Conservation (phyloP, 2,329 filamentous ascomycete species). For the Aspergillus flavus region DNA sequence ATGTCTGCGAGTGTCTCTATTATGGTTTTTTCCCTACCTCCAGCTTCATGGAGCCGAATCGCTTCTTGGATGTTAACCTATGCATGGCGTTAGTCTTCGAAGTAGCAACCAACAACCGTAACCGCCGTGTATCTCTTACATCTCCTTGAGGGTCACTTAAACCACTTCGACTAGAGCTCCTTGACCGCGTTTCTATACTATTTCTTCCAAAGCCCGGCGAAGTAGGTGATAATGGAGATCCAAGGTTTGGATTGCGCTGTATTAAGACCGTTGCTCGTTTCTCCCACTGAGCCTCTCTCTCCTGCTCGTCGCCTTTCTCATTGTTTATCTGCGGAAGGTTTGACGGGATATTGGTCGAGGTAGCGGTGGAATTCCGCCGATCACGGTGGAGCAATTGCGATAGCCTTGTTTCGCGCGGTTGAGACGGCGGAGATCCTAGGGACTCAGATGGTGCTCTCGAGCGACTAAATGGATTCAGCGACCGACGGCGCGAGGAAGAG, state of each 20-base stretch:
- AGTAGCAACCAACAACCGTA: background rate
- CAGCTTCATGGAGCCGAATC: constrained; percentile 88
- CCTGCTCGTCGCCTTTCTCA: constrained; percentile 52
- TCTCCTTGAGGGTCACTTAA: constrained; percentile 37
- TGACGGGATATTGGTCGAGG: constrained; percentile 70
- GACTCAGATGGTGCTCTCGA: constrained; percentile 30
- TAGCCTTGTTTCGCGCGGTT: constrained; percentile 33
- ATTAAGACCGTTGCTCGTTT: constrained; percentile 88
- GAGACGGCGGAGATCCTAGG: constrained; percentile 25
- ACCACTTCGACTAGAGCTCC: constrained; percentile 37
- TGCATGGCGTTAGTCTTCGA: constrained; percentile 7
- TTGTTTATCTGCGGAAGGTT: constrained; percentile 74
- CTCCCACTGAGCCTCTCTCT: constrained; percentile 81
- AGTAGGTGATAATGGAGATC: constrained; percentile 37
- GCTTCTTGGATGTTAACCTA: constrained; percentile 80
- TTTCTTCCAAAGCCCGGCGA: constrained; percentile 14
- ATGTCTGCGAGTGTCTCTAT: background rate
- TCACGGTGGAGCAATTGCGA: constrained; percentile 39
- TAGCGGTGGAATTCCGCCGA: constrained; percentile 24
- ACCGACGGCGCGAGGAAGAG: constrained; percentile 36
- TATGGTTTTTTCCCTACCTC: constrained; percentile 48
- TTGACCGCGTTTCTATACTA: constrained; percentile 22
- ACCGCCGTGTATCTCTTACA: constrained; percentile 29
- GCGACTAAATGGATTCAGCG: constrained; percentile 37
- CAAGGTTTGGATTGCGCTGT: constrained; percentile 53